A percentile compares a stretch with the other conserved stretches of the same genome.
These are phyloP conservation scores for Lecanicillium sp. DNA, from an alignment of 2,329 filamentous ascomycete species.

Conservation along the genomic window DNA sequence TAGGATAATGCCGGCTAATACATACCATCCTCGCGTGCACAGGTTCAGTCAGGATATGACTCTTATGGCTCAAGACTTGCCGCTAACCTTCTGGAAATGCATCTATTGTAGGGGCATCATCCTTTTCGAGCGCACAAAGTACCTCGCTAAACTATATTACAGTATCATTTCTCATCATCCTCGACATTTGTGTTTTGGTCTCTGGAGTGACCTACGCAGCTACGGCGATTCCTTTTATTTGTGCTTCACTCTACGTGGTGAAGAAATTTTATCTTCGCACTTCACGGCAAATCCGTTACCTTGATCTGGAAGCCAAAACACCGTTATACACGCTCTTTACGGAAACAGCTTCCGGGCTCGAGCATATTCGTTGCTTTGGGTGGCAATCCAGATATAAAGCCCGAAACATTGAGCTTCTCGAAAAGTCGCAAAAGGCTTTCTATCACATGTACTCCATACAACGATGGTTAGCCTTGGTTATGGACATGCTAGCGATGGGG, in stretches of 20 bases:
- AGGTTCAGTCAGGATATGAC: conserved; percentile 20
- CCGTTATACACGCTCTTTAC: conserved; percentile 26
- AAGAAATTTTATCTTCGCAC: conserved; percentile 25
- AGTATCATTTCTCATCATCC: conserved; percentile 2
- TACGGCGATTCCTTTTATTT: conserved; percentile 15
- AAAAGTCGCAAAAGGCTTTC: conserved; percentile 42
- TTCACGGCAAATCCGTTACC: conserved; percentile 24
- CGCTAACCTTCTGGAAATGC: conserved; percentile 9
- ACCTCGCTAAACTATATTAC: not conserved
- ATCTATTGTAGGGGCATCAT: conserved; percentile 1
- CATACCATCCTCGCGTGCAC: conserved; percentile 8
- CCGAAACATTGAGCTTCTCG: conserved; percentile 35
- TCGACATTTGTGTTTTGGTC: not conserved
- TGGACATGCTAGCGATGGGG: conserved; percentile 36
- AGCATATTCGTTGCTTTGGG: conserved; percentile 43
- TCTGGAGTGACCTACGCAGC: conserved; percentile 16
- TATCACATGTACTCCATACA: conserved; percentile 47
- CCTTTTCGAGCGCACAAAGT: not conserved
- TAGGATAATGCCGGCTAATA: conserved; percentile 13
- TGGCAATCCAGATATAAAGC: conserved; percentile 35
- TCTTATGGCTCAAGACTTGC: conserved; percentile 16
- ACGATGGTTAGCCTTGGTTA: conserved; percentile 41
- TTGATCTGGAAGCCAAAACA: conserved; percentile 26
- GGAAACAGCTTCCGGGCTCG: conserved; percentile 35
- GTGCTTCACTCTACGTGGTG: conserved; percentile 16